These are phyloP conservation scores for Galerina marginata DNA, from an alignment of 768 basidiomycete genomes.

Conservation along the genomic window DNA sequence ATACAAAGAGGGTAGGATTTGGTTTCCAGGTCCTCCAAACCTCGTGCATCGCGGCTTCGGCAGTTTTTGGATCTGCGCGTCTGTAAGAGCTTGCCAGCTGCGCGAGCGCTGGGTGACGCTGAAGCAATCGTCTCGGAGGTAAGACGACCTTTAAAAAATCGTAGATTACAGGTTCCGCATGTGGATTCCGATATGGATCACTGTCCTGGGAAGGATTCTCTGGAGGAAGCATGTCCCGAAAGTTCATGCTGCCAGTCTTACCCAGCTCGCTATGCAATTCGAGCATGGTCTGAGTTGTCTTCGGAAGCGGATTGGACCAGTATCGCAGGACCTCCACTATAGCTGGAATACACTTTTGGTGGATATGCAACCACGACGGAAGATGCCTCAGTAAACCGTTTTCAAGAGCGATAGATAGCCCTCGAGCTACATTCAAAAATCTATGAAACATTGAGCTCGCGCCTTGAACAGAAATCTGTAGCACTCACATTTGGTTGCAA, in stretches of 20 bases:
- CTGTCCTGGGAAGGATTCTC: too few relatives aligned
- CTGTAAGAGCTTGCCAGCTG: slow-evolving; percentile 1
- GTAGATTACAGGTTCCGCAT: slow-evolving; percentile 1
- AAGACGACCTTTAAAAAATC: slow-evolving; percentile 2
- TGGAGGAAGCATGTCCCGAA: neutral
- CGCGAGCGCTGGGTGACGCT: slow-evolving; percentile 6
- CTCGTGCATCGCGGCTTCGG: slow-evolving; percentile 10
- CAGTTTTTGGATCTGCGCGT: neutral
- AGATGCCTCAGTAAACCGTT: neutral
- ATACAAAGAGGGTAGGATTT: slow-evolving; percentile 26
- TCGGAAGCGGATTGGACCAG: slow-evolving; percentile 19
- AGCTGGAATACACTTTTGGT: neutral
- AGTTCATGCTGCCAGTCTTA: neutral
- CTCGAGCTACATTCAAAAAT: neutral
- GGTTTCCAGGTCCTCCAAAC: slow-evolving; percentile 24
- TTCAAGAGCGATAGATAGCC: neutral
- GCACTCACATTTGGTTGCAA: slow-evolving; percentile 17
- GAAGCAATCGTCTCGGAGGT: slow-evolving; percentile 3
- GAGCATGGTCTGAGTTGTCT: slow-evolving; percentile 11
- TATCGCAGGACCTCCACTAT: slow-evolving; percentile 17
- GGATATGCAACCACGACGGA: slow-evolving; percentile 6
- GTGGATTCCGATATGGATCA: too few relatives aligned
- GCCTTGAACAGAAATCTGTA: neutral
- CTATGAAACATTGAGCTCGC: neutral
- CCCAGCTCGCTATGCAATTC: neutral